Evolutionary conservation across 2,329 filamentous ascomycete species (phyloP), one percentile per base, ranked within the genome.

Genomic region (Ascomycota sp.): DNA sequence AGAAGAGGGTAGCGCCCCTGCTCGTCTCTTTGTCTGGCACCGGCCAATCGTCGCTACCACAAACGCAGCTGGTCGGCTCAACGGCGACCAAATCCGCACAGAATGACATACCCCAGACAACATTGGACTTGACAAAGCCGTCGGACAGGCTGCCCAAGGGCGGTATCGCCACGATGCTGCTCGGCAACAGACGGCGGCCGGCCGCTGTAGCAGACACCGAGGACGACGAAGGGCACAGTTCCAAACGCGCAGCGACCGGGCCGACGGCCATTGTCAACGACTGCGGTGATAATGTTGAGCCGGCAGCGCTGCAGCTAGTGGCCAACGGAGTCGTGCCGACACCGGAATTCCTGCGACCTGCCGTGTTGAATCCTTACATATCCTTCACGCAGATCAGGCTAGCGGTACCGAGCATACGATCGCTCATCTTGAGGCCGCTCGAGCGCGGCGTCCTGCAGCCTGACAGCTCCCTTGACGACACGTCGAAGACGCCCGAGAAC

Each of bases 101-200:
- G 38, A 70, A 66, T 36, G 82, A 89, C 41, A 64, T 73, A 0
- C 82, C 83, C 0, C 77, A 84, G 44, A 78, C 79, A 9, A 73
- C 86, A 13, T 58, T 98, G 7, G 89, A 98, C 52, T 64, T 98
- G 2, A 89, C 81, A 11, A 92, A 89, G 47, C 89, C 89, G 1
- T 92, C 84, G 41, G 86, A 98, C 43, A 84, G 86, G 1, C 62
- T 95, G 30, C 89, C 89, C 0, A 82, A 79, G 49, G 89, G 89
- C 21, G 89, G 89, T 3, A 65, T 98, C 12, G 72, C 80, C 2
- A 68, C 81, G 2, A 70, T 98, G 58, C 59, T 98, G 1, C 66
- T 95, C 13, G 89, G 89, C 0, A 98, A 92, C 50, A 98, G 95
- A 56, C 68, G 89, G 24, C 92, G 89, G 47, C 72, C 77, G 32